phyloP scores from a whole-genome alignment of 495 filamentous ascomycete species.

The Annulohypoxylon stygium region DNA sequence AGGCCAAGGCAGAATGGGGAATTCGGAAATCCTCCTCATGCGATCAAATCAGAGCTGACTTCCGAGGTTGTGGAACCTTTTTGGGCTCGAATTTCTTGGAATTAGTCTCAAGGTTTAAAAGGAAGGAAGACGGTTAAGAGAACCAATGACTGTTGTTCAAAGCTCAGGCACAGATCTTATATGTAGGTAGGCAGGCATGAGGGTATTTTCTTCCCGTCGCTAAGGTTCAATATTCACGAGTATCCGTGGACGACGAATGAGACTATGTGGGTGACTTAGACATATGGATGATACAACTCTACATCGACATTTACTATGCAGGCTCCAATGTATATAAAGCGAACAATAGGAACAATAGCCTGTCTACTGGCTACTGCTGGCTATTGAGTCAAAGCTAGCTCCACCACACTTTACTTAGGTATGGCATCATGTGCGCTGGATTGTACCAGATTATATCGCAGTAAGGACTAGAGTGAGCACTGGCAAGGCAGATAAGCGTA shows the following conservation, averaged over 20 bases:
- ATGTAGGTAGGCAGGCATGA: background rate
- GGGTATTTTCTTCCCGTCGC: background rate
- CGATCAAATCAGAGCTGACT: constrained; percentile 21
- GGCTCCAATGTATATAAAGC: constrained; percentile 1
- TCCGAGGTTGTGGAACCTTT: constrained; percentile 30
- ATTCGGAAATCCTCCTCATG: constrained; percentile 13
- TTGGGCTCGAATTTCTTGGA: constrained; percentile 33
- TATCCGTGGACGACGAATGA: background rate
- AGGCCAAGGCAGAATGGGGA: constrained; percentile 18
- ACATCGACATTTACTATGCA: constrained; percentile 11
- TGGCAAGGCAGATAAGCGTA: constrained; percentile 42
- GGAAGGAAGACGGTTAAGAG: constrained; percentile 15
- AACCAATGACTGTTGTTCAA: constrained; percentile 19
- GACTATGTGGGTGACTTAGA: constrained; percentile 6
- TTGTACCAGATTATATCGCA: constrained; percentile 39
- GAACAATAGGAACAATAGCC: background rate
- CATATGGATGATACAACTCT: constrained; percentile 22
- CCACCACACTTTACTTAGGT: constrained; percentile 24
- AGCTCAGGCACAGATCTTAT: constrained; percentile 10
- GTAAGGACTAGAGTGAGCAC: constrained; percentile 1
- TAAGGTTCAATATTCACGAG: background rate
- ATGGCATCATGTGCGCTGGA: constrained; percentile 47
- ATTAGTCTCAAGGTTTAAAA: constrained; percentile 30
- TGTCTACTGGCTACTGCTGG: background rate
- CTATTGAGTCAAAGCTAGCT: constrained; percentile 1